phyloP scores from a whole-genome alignment of 2,329 filamentous ascomycete species.

The Calonectria naviculata region DNA sequence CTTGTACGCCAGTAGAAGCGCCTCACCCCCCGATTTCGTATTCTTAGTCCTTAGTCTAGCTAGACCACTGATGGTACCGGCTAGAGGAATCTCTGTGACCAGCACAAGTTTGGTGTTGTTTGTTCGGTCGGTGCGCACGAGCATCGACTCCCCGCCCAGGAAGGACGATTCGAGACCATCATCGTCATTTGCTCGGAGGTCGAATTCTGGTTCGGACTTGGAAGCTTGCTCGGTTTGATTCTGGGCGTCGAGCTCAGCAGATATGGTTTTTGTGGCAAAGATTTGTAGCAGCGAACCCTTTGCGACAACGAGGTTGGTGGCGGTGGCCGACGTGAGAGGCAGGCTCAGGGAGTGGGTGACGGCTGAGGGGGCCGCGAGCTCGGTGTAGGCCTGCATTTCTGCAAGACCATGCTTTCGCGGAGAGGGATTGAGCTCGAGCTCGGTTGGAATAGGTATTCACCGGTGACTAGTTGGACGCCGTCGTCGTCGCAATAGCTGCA shows the following conservation, averaged over 20 bases:
- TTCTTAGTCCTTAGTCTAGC: constrained; percentile 79
- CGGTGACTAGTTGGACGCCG: constrained; percentile 1
- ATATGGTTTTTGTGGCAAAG: constrained; percentile 78
- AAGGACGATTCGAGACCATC: constrained; percentile 75
- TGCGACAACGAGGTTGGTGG: constrained; percentile 89
- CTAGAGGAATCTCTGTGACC: constrained; percentile 83
- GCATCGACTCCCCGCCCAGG: constrained; percentile 70
- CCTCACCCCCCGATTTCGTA: constrained; percentile 84
- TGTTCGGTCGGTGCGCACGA: constrained; percentile 71
- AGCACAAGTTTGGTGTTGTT: constrained; percentile 84
- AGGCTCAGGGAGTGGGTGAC: constrained; percentile 88
- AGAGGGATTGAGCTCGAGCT: constrained; percentile 29
- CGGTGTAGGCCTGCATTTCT: constrained; percentile 95
- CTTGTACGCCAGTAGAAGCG: constrained; percentile 84
- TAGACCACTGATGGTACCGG: constrained; percentile 87
- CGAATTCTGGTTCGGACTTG: constrained; percentile 60
- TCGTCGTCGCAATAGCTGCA: constrained; percentile 10
- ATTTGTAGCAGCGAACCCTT: constrained; percentile 95
- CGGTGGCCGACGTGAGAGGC: constrained; percentile 79
- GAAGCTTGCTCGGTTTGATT: constrained; percentile 47
- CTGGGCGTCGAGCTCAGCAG: constrained; percentile 69
- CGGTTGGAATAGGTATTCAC: constrained; percentile 7
- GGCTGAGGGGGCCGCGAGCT: constrained; percentile 92
- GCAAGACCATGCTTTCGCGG: constrained; percentile 49
- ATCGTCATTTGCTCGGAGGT: constrained; percentile 67